Evolutionary conservation across 768 basidiomycete species (phyloP).

Genomic region (Agaricus blazei): DNA sequence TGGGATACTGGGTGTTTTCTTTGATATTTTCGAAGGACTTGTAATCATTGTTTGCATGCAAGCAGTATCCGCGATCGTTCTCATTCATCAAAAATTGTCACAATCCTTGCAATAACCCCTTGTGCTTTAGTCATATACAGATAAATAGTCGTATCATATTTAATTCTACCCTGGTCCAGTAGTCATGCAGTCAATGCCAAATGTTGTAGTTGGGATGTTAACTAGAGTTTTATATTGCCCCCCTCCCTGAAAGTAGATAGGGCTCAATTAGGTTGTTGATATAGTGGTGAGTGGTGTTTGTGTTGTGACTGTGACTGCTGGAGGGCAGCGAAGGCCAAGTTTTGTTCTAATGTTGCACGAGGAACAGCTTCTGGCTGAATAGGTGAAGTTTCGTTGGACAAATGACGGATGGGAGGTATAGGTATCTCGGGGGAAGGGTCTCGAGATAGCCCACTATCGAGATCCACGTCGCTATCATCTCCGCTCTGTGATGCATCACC

Average conservation of each 20-base stretch:
- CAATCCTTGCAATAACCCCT: slow-evolving; percentile 12
- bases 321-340: slow-evolving; percentile 75
- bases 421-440: slow-evolving; percentile 43
- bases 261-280: slow-evolving; percentile 9
- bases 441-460: slow-evolving; percentile 49
- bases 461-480: slow-evolving; percentile 52
- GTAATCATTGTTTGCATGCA: slow-evolving; percentile 10
- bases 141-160: slow-evolving; percentile 13
- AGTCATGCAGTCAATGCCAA: slow-evolving; percentile 10
- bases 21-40: slow-evolving; percentile 11
- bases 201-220: slow-evolving; percentile 7
- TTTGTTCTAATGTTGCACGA: slow-evolving; percentile 74
- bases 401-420: slow-evolving; percentile 21
- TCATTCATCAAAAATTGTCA: slow-evolving; percentile 11
- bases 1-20: slow-evolving; percentile 10
- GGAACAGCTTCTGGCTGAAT: slow-evolving; percentile 39
- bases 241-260: background rate
- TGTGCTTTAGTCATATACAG: slow-evolving; percentile 13
- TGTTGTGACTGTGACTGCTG: slow-evolving; percentile 47
- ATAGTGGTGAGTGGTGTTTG: background rate
- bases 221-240: background rate
- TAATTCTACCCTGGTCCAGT: slow-evolving; percentile 12
- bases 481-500: slow-evolving; percentile 39
- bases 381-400: slow-evolving; percentile 33
- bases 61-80: slow-evolving; percentile 12